Evolutionary conservation across 2,329 filamentous ascomycete genomes (phyloP).

Genomic region (Exophiala aquamarina): DNA sequence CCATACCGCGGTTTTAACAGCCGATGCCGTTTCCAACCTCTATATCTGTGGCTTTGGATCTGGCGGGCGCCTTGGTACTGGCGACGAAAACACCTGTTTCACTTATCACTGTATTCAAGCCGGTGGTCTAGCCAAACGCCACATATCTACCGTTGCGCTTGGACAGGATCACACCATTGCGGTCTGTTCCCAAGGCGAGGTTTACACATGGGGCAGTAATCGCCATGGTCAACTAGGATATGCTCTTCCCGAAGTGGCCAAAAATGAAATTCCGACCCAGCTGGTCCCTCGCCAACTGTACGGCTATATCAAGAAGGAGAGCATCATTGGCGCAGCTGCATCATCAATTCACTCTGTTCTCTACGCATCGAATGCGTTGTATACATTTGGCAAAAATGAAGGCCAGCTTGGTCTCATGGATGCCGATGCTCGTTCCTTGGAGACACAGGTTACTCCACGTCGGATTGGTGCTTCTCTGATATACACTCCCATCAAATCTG

Average conservation of each 20-base stretch:
- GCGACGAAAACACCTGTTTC: constrained; percentile 87
- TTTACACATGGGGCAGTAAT: constrained; percentile 95
- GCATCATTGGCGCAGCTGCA: constrained; percentile 77
- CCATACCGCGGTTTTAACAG: constrained; percentile 84
- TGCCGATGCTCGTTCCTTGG: constrained; percentile 87
- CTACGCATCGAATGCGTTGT: constrained; percentile 76
- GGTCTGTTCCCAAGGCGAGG: constrained; percentile 78
- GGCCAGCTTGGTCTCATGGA: constrained; percentile 93
- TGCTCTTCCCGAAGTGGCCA: constrained; percentile 59
- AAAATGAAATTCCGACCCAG: constrained; percentile 82
- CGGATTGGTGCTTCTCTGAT: constrained; percentile 87
- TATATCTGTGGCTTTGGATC: constrained; percentile 91
- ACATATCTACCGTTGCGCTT: constrained; percentile 73
- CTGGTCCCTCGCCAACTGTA: constrained; percentile 83
- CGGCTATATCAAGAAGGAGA: constrained; percentile 83
- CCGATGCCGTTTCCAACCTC: constrained; percentile 83
- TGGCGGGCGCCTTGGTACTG: constrained; percentile 83
- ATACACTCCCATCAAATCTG: constrained; percentile 68
- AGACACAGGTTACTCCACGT: constrained; percentile 76
- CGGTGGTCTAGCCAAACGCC: constrained; percentile 70
- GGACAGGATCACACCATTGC: constrained; percentile 91
- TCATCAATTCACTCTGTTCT: constrained; percentile 90
- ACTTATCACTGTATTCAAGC: constrained; percentile 79
- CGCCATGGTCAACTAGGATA: constrained; percentile 85
- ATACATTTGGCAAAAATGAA: constrained; percentile 92